These are phyloP conservation scores for Claviceps humidiphila DNA, from an alignment of 2,329 filamentous ascomycete species.

Conservation along the genomic window DNA sequence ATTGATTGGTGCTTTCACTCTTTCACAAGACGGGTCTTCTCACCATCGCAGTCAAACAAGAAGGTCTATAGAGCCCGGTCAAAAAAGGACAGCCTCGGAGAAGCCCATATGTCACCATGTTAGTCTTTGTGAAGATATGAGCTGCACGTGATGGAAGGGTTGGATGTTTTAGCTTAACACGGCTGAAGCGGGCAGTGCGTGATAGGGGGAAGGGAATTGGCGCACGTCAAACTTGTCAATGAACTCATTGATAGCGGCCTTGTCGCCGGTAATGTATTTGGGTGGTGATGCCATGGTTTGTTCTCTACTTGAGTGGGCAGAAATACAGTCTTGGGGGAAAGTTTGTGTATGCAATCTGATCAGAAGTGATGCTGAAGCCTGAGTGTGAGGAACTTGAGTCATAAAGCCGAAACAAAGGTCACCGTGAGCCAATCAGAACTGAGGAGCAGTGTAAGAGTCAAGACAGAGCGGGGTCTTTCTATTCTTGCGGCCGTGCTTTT, in stretches of 20 bases:
- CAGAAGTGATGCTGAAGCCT: not conserved
- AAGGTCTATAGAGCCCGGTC: slow-evolving; percentile 33
- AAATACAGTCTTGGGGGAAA: too few species aligned
- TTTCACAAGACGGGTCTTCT: slow-evolving; percentile 9
- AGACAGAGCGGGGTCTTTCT: not conserved
- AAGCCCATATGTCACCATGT: slow-evolving; percentile 4
- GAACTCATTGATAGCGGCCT: slow-evolving; percentile 65
- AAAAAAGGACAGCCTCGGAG: slow-evolving; percentile 16
- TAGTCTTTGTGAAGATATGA: not conserved
- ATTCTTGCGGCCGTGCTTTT: too few species aligned
- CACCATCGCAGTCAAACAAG: slow-evolving; percentile 94
- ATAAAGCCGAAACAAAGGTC: not conserved
- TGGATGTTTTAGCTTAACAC: too few species aligned
- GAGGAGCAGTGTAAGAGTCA: not conserved
- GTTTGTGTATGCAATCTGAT: not conserved
- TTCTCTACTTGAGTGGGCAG: not conserved
- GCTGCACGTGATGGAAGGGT: too few species aligned
- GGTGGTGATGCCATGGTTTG: slow-evolving; percentile 19
- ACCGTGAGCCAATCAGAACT: not conserved
- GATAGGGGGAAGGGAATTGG: slow-evolving; percentile 11
- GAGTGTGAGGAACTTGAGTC: not conserved
- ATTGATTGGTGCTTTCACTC: too few species aligned
- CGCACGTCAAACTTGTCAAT: slow-evolving; percentile 85
- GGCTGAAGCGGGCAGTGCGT: not conserved
- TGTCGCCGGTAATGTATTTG: slow-evolving; percentile 69